Evolutionary conservation across 345 rosid species (phyloP), one percentile per base, ranked within the genome.

Genomic region (Hibiscus syriacus): DNA sequence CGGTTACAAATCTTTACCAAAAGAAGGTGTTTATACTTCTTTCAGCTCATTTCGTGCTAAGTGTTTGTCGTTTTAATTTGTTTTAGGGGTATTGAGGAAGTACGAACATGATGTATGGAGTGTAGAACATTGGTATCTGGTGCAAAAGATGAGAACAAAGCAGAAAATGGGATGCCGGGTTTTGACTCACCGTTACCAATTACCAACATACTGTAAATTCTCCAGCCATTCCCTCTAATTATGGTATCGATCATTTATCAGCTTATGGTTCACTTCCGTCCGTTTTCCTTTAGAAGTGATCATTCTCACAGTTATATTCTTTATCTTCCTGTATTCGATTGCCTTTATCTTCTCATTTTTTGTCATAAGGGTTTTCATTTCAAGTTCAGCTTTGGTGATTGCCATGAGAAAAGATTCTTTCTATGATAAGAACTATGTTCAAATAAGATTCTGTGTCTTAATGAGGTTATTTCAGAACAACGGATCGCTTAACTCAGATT

Each of bases 91-190:
- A 56, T 32, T 46, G 22, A 76, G 55, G 20, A 65, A 46, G 64
- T 63, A 46, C 43, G 66, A 57, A 53, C 22, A 58, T 67, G 73
- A 68, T 77, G 72, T 26, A 60, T 65, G 76, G 68, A 67, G 14
- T 59, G 67, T 71, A 69, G 70, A 53, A 64, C 43, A 25, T 34
- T 72, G 57, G 39, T 58, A 29, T 26, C 29, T 14, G 69, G 56
- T 57, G 54, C 27, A 38, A 22, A 60, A 79, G 82, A 77, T 81
- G 84, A 73, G 74, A 74, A 72, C 69, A 60, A 72, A 68, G 25
- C 65, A 34, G 43, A 68, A 56, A 63, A 48, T 66, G 74, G 66
- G 72, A 81, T 84, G 87, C 83, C 70, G 50, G 78, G 80, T 73
- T 78, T 81, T 78, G 81, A 77, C 64, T 53, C 77, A 45, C 74